Evolutionary conservation across 345 rosid species (phyloP), one percentile per base, ranked within the genome.

Genomic region (Populus alba): DNA sequence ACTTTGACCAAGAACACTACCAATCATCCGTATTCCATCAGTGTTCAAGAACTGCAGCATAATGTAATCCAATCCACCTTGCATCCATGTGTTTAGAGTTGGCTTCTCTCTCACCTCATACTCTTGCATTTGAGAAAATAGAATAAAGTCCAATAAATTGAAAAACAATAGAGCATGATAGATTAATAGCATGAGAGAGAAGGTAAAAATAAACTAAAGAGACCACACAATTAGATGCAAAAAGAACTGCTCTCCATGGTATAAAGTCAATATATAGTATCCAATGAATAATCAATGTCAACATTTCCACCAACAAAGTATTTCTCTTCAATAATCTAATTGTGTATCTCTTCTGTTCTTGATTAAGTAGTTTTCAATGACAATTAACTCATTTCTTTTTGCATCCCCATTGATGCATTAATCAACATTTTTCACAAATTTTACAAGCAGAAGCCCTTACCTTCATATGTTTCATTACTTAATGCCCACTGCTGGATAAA

Each of bases 1-100:
- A 74, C 99, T 94, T 88, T 90, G 99, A 73, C 98, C 99, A 33
- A 94, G 97, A 78, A 96, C 98, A 81, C 98, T 90, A 18, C 99
- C 97, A 72, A 96, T 94, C 66, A 86, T 94, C 72, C 98, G 92
- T 66, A 96, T 93, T 73, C 98, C 98, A 65, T 94, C 99, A 78
- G 86, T 87, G 74, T 92, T 90, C 85, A 96, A 81, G 88, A 82
- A 94, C 87, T 92, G 99, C 84, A 96, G 78, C 98, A 85, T 89
- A 66, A 96, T 90, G 84, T 88, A 88, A 86, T 96, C 99, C 80
- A 90, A 81, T 65, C 99, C 98, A 37, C 92, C 97, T 75, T 86
- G 84, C 99, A 96, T 96, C 99, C 98, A 94, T 1, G 97, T 90
- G 68, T 85, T 77, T 74, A 88, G 76, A 75, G 85, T 85, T 8